phyloP scores from a whole-genome alignment of 1,284 basidiomycete genomes.

The Marasmius oreades region DNA sequence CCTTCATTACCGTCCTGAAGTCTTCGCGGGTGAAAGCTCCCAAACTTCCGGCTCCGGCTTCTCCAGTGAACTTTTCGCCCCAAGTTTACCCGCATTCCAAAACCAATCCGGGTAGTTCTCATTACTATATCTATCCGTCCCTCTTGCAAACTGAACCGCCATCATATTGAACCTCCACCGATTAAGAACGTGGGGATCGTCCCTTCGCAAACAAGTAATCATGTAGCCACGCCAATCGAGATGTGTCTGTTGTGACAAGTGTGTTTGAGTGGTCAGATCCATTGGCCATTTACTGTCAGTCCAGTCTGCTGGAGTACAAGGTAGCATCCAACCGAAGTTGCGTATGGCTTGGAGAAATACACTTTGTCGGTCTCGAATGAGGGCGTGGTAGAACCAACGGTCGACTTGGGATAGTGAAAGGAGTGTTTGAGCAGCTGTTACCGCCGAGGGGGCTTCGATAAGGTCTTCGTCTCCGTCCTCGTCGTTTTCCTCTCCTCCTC shows the following conservation, averaged over 20 bases:
- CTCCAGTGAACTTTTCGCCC: background rate
- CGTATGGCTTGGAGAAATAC: background rate
- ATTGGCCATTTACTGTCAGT: background rate
- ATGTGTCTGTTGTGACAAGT: background rate
- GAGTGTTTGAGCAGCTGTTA: background rate
- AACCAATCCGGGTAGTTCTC: background rate
- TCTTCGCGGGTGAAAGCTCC: background rate
- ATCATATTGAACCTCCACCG: background rate
- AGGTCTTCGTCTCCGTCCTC: background rate
- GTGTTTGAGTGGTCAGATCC: background rate
- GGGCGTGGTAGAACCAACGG: constrained; percentile 2
- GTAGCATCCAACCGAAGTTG: constrained; percentile 4
- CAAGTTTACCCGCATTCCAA: background rate
- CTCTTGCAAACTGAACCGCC: background rate
- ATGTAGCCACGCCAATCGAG: background rate
- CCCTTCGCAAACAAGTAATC: background rate
- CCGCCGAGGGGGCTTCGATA: background rate
- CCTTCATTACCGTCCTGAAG: background rate
- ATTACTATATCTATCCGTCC: background rate
- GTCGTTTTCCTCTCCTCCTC: background rate
- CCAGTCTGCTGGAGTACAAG: constrained; percentile 1
- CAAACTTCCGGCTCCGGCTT: background rate
- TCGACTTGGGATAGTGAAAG: background rate
- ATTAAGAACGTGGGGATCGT: background rate
- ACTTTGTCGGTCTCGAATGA: background rate